These are phyloP conservation scores for Spinellus fusiger DNA, from an alignment of 192 early-diverging fungal genomes.

Conservation along the genomic window DNA sequence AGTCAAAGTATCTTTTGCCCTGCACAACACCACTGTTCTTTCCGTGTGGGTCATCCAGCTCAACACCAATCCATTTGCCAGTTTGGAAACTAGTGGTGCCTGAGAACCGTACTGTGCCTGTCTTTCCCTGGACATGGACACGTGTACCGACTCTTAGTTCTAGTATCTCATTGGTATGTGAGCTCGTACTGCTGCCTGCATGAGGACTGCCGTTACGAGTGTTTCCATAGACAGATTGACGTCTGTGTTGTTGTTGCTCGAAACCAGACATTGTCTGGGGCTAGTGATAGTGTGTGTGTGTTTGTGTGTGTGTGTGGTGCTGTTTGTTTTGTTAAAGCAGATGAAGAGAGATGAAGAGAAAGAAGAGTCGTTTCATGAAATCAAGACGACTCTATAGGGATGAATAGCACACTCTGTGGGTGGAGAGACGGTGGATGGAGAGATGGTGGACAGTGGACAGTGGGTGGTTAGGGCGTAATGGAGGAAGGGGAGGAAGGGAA, in stretches of 20 bases:
- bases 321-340: too few relatives aligned
- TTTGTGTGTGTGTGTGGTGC: too few relatives aligned
- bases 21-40: constrained; percentile 78
- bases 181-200: neutral
- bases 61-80: constrained; percentile 89
- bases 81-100: constrained; percentile 78
- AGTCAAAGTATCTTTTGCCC: constrained; percentile 76
- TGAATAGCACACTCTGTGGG: too few relatives aligned
- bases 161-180: constrained; percentile 12
- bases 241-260: constrained; percentile 1
- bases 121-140: constrained; percentile 48
- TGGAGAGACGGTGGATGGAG: too few relatives aligned
- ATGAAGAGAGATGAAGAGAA: too few relatives aligned
- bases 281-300: too few relatives aligned
- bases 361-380: too few relatives aligned
- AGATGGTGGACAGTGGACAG: too few relatives aligned
- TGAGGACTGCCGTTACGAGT: neutral
- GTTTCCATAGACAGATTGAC: neutral
- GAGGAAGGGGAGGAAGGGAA: too few relatives aligned
- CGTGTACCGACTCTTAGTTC: constrained; percentile 34
- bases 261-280: neutral
- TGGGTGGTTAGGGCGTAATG: too few relatives aligned
- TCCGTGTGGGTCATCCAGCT: constrained; percentile 66
- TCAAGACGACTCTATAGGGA: too few relatives aligned
- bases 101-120: constrained; percentile 72